Conservation (phyloP, 2,329 filamentous ascomycete species). For the Teratosphaeria gauchensis region DNA sequence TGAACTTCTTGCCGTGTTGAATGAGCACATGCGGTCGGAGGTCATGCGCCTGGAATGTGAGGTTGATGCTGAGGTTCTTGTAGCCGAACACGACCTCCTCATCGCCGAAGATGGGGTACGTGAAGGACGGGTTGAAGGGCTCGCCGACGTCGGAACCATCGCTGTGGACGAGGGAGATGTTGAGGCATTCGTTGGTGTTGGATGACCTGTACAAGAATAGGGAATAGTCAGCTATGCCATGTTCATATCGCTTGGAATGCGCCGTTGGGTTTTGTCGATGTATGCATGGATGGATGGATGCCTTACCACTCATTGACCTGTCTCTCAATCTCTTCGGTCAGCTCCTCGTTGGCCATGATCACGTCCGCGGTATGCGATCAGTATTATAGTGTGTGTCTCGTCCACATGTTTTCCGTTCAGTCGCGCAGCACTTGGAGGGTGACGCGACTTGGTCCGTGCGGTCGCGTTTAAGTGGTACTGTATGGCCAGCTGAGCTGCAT, state of each 20-base stretch:
- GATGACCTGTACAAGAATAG: conserved; percentile 26
- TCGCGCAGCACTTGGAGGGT: neutral
- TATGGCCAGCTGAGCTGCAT: too few relatives aligned
- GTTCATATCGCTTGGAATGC: too few relatives aligned
- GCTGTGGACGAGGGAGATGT: conserved; percentile 49
- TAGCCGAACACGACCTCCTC: conserved; percentile 88
- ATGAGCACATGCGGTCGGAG: conserved; percentile 68
- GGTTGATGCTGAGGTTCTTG: conserved; percentile 64
- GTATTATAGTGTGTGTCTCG: neutral
- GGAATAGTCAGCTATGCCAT: neutral
- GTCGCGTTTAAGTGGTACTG: neutral
- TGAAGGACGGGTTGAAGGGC: conserved; percentile 72
- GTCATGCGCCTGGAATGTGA: conserved; percentile 62
- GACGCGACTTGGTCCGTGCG: neutral
- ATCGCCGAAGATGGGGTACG: conserved; percentile 89
- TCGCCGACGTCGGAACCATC: conserved; percentile 30
- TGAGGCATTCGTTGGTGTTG: conserved; percentile 53
- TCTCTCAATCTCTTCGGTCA: conserved; percentile 15
- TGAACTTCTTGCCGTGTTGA: conserved; percentile 62
- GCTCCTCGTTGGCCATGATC: conserved; percentile 17
- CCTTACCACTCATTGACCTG: conserved; percentile 33
- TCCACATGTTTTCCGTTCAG: neutral
- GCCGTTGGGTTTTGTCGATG: neutral
- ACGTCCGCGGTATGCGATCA: neutral
- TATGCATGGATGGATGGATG: neutral